These are phyloP conservation scores for Multifurca ochricompacta DNA, from an alignment of 768 basidiomycete genomes.

Conservation along the genomic window DNA sequence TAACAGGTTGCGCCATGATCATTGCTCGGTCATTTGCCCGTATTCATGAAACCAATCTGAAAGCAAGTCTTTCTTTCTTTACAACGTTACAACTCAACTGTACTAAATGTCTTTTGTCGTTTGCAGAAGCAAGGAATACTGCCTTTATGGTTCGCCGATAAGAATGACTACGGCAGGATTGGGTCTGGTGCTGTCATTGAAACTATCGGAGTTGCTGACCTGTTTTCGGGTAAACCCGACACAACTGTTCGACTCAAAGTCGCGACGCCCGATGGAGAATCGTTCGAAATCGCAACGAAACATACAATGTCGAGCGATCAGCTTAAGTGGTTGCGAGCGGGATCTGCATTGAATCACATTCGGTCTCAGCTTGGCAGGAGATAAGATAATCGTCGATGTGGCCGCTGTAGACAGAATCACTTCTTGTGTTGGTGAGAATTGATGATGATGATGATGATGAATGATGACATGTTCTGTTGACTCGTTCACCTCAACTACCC, in stretches of 20 bases:
- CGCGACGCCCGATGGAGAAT: slow-evolving; percentile 52
- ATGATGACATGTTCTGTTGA: no score
- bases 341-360: slow-evolving; percentile 88
- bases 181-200: slow-evolving; percentile 74
- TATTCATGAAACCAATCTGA: slow-evolving; percentile 96
- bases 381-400: background rate
- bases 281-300: slow-evolving; percentile 60
- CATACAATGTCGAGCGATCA: slow-evolving; percentile 92
- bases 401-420: background rate
- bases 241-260: slow-evolving; percentile 49
- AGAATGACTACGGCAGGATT: slow-evolving; percentile 78
- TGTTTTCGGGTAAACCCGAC: slow-evolving; percentile 41
- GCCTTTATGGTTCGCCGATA: slow-evolving; percentile 89
- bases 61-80: slow-evolving; percentile 39
- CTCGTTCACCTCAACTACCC: no score
- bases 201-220: slow-evolving; percentile 72
- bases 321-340: slow-evolving; percentile 81
- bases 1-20: slow-evolving; percentile 73
- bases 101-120: background rate
- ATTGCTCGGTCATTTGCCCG: slow-evolving; percentile 92
- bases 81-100: background rate
- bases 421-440: background rate
- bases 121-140: slow-evolving; percentile 93
- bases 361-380: slow-evolving; percentile 28
- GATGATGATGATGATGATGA: no score